phyloP scores from a whole-genome alignment of 495 filamentous ascomycete species.

The Cryomyces minteri region DNA sequence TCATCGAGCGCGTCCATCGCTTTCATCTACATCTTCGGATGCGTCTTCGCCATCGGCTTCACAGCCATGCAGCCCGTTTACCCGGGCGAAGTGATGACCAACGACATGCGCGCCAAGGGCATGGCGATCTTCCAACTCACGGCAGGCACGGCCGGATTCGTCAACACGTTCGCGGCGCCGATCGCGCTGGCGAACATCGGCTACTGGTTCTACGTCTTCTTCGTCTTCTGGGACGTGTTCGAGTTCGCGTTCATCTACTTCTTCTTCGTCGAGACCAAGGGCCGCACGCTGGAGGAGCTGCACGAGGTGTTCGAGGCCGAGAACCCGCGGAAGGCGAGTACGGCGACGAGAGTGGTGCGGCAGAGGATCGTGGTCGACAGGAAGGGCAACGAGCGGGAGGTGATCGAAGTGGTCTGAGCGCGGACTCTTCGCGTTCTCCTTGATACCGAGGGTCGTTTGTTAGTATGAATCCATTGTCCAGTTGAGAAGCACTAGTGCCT shows the following conservation, averaged over 20 bases:
- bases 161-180: constrained; percentile 38
- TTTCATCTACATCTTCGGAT: constrained; percentile 51
- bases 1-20: constrained; percentile 34
- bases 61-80: constrained; percentile 54
- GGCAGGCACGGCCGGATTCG: constrained; percentile 36
- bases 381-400: too few species aligned
- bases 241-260: constrained; percentile 25
- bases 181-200: constrained; percentile 37
- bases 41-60: constrained; percentile 41
- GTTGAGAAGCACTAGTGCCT: too few species aligned
- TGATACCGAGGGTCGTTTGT: too few species aligned
- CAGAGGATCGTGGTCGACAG: too few species aligned
- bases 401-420: too few species aligned
- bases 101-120: constrained; percentile 45
- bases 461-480: too few species aligned
- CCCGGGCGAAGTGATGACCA: constrained; percentile 41
- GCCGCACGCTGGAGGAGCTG: constrained; percentile 21
- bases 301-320: constrained; percentile 16
- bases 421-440: too few species aligned
- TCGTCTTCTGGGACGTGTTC: constrained; percentile 39
- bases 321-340: constrained; percentile 18
- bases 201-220: constrained; percentile 44
- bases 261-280: constrained; percentile 22
- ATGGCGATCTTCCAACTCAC: constrained; percentile 32
- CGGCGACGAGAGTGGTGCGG: too few species aligned